Conservation (phyloP, 2,329 filamentous ascomycete genomes). For the Fusarium robinianum region DNA sequence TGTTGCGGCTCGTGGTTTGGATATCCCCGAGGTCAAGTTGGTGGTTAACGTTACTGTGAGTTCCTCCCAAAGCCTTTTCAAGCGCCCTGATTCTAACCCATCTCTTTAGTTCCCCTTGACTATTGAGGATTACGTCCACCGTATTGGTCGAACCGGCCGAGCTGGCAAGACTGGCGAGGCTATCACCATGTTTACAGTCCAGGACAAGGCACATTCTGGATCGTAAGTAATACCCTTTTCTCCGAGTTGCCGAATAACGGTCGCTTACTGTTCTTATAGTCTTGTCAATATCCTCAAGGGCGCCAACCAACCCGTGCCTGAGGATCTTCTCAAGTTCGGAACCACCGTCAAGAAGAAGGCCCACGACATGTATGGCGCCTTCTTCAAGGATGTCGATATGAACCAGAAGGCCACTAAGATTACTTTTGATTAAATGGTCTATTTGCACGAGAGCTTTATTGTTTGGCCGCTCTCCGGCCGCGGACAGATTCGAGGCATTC, state of each 20-base stretch:
- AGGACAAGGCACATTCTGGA: conserved; percentile 90
- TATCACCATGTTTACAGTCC: conserved; percentile 92
- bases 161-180: conserved; percentile 88
- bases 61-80: background rate
- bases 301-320: conserved; percentile 89
- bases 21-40: conserved; percentile 93
- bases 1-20: conserved; percentile 89
- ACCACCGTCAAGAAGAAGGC: conserved; percentile 99
- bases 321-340: conserved; percentile 91
- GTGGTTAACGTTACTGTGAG: conserved; percentile 87
- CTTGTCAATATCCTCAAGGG: conserved; percentile 93
- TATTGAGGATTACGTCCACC: conserved; percentile 96
- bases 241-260: background rate
- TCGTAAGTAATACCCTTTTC: conserved; percentile 62
- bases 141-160: conserved; percentile 92
- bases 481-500: conserved; percentile 54
- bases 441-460: conserved; percentile 27
- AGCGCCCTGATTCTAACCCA: no score
- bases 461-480: conserved; percentile 39
- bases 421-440: conserved; percentile 70
- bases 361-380: conserved; percentile 92
- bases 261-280: conserved; percentile 49
- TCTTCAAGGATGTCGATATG: conserved; percentile 88
- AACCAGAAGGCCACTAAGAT: conserved; percentile 89
- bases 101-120: conserved; percentile 76